phyloP scores from a whole-genome alignment of 1,284 basidiomycete genomes.

The Ustilago crameri region DNA sequence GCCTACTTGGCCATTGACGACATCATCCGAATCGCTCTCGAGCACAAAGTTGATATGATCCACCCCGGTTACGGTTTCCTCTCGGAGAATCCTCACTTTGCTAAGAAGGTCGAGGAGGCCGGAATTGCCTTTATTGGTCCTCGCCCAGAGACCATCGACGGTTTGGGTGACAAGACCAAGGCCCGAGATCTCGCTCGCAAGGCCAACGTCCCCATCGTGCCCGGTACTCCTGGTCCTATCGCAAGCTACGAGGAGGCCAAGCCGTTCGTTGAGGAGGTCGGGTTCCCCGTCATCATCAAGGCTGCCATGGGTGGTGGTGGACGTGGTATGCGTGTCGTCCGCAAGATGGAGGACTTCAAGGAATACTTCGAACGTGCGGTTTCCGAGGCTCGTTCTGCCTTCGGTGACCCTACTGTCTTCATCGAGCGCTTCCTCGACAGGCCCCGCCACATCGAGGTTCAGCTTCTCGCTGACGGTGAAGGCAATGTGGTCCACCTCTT shows the following conservation, averaged over 20 bases:
- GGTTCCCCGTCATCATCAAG: slow-evolving; percentile 99
- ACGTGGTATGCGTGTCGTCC: slow-evolving; percentile 77
- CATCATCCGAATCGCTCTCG: slow-evolving; percentile 77
- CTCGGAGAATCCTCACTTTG: slow-evolving; percentile 95
- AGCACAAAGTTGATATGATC: slow-evolving; percentile 99
- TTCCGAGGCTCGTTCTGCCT: slow-evolving; percentile 93
- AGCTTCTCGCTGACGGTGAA: slow-evolving; percentile 98
- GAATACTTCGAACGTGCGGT: slow-evolving; percentile 91
- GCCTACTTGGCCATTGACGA: slow-evolving; percentile 98
- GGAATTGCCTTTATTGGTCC: slow-evolving; percentile 98
- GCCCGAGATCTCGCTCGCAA: slow-evolving; percentile 71
- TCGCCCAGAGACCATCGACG: slow-evolving; percentile 94
- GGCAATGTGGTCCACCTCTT: slow-evolving; percentile 99
- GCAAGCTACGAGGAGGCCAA: slow-evolving; percentile 83
- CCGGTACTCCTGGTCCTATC: slow-evolving; percentile 95
- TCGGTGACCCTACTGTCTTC: slow-evolving; percentile 96
- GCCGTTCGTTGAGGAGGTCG: slow-evolving; percentile 89
- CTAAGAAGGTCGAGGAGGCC: slow-evolving; percentile 94
- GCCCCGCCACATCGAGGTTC: slow-evolving; percentile 98
- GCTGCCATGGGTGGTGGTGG: slow-evolving; percentile 98
- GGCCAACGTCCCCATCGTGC: slow-evolving; percentile 86
- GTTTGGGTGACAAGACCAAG: slow-evolving; percentile 98
- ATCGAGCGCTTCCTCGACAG: slow-evolving; percentile 99
- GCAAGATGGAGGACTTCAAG: slow-evolving; percentile 90
- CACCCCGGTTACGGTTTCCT: slow-evolving; percentile 91